Conservation (phyloP, 768 basidiomycete genomes). For the Phlebiopsis gigantea region DNA sequence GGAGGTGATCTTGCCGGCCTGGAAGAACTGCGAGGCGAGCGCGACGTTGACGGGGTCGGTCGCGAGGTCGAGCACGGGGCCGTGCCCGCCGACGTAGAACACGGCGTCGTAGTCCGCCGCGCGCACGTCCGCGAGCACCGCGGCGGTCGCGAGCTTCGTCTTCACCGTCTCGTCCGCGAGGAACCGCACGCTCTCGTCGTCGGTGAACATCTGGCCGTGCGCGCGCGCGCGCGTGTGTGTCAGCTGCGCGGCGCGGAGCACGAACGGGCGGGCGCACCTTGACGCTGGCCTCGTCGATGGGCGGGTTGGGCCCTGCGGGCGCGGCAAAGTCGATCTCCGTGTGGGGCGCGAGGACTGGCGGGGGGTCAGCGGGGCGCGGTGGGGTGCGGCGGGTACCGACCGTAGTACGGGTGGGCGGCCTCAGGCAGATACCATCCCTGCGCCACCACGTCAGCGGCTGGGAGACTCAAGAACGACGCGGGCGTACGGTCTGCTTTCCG, state of each 20-base stretch:
- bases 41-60: constrained; percentile 48
- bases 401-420: constrained; percentile 30
- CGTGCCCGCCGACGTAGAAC: constrained; percentile 79
- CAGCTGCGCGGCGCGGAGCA: background rate
- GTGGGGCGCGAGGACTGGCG: constrained; percentile 27
- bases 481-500: constrained; percentile 43
- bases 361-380: background rate
- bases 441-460: background rate
- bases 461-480: background rate
- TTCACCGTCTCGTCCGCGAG: constrained; percentile 47
- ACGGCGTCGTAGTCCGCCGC: constrained; percentile 62
- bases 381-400: too few relatives aligned
- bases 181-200: constrained; percentile 54
- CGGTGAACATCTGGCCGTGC: constrained; percentile 37
- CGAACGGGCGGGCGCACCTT: constrained; percentile 30
- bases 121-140: constrained; percentile 56
- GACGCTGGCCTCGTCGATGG: constrained; percentile 54
- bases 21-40: constrained; percentile 65
- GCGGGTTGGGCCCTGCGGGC: constrained; percentile 56
- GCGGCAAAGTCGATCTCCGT: constrained; percentile 40
- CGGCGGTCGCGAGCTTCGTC: constrained; percentile 47
- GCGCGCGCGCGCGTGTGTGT: background rate
- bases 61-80: constrained; percentile 70
- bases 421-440: constrained; percentile 80
- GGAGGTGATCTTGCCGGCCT: constrained; percentile 55